Base-by-base conservation (phyloP, 2,329 filamentous ascomycete species). In the Aspergillus sp. region DNA sequence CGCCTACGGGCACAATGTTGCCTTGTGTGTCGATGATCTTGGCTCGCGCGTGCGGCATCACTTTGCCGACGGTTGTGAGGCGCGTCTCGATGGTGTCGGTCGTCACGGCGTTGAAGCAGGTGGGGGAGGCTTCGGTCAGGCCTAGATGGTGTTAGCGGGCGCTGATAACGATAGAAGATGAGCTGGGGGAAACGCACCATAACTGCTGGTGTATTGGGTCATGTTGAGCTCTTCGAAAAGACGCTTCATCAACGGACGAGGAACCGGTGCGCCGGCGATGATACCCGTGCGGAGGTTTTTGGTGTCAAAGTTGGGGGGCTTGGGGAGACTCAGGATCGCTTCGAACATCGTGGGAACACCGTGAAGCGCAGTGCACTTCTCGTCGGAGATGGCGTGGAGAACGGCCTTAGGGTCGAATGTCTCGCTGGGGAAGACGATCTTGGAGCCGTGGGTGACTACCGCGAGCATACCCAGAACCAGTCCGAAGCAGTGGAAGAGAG, bases 331-430 rank as follows among this genome's bases (percentile, higher is more conserved):
- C 59, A 86, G 78, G 9, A 85, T 80, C 0, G 87, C 87, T 71
- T 92, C 89, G 74, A 92, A 92, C 91, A 94, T 94, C 59, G 91
- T 90, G 0, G 91, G 91, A 0, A 94, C 91, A 36, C 91, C 91
- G 71, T 93, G 90, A 0, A 94, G 81, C 0, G 89, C 91, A 0
- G 91, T 94, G 73, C 88, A 90, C 49, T 80, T 78, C 70, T 91
- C 88, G 55, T 88, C 82, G 1, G 84, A 82, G 41, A 94, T 85
- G 57, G 89, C 88, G 47, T 81, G 81, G 36, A 93, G 80, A 2
- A 88, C 89, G 0, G 89, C 86, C 4, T 78, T 75, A 1, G 89
- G 82, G 67, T 91, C 88, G 69, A 94, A 94, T 0, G 88, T 86
- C 68, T 92, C 89, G 64, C 85, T 84, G 0, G 91, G 90, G 69